Evolutionary conservation across 2,329 filamentous ascomycete genomes (phyloP), one percentile per base, ranked within the genome.

Genomic region (Trichothecium roseum): DNA sequence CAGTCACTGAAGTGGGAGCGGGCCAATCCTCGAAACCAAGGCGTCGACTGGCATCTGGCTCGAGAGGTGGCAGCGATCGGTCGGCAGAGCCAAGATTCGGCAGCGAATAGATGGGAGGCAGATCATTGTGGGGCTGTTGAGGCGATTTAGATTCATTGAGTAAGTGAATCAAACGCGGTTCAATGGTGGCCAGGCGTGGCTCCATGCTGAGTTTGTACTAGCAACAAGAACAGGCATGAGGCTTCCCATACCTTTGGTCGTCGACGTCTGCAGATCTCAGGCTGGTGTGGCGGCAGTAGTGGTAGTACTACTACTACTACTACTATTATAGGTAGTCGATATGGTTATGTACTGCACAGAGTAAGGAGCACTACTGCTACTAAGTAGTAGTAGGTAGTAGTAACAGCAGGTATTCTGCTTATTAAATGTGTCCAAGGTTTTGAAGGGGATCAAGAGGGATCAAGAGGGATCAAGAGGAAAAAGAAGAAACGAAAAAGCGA

Each of bases 111-210:
- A 75, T 58, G 33, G 73, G 66, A 27, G 74, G 72, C 3, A 76
- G 64, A 40, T 73, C 69, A 48, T 66, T 57, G 42, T 65, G 63
- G 47, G 58, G 62, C 46, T 61, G 57, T 44, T 63, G 63, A 31
- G 67, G 64, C 42, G 63, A 62, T 29, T 62, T 63, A 33, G 64
- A 65, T 48, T 74, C 69, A 55, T 79, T 79, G 49, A 79, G 63
- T 45, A 79, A 59, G 53, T 78, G 73, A 52, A 78, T 80, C 45
- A 80, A 64, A 51, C 74, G 72, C 51, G 75, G 75, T 66, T 80
- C 75, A 59, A 79, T 79, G 51, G 73, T 78, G 46, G 72, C 72
- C 72, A 76, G 76, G 57, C 56, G 72, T 64, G 50, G 45, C 48
- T 47, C 40, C 40, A 31, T 24, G 20, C 20, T 24, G 20, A 24